Conservation (phyloP, 2,329 filamentous ascomycete species). For the Sporothrix brasiliensis region DNA sequence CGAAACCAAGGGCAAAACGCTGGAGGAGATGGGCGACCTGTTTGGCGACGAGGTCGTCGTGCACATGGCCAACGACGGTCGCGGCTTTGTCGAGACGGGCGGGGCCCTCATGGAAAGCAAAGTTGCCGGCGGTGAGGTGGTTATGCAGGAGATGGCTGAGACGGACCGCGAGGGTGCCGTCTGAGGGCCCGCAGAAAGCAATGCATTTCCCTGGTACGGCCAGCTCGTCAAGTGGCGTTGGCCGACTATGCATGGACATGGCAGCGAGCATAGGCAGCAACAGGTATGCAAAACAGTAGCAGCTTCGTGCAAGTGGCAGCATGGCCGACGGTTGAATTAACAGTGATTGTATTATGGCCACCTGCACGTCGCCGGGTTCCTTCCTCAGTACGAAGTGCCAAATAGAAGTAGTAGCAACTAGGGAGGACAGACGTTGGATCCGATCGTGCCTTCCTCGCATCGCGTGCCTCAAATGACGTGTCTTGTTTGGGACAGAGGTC, state of each 20-base stretch:
- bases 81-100: slow-evolving; percentile 25
- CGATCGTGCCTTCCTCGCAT: not conserved
- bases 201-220: too few species aligned
- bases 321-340: too few species aligned
- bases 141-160: slow-evolving; percentile 12
- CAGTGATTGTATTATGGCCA: too few species aligned
- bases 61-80: slow-evolving; percentile 28
- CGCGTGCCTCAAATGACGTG: not conserved
- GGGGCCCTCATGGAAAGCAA: slow-evolving; percentile 19
- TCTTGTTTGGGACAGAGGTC: not conserved
- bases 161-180: not conserved
- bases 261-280: too few species aligned
- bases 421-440: not conserved
- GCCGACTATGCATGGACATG: too few species aligned
- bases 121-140: slow-evolving; percentile 3
- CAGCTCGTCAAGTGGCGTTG: too few species aligned
- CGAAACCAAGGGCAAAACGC: slow-evolving; percentile 28
- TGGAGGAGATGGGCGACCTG: slow-evolving; percentile 37
- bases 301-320: too few species aligned
- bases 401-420: not conserved
- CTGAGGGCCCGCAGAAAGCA: not conserved
- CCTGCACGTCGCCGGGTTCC: too few species aligned
- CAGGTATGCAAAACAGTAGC: too few species aligned
- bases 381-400: too few species aligned
- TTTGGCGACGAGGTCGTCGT: slow-evolving; percentile 34